Evolutionary conservation across 768 basidiomycete species (phyloP).

Genomic region (Naganishia vaughanmartiniae): DNA sequence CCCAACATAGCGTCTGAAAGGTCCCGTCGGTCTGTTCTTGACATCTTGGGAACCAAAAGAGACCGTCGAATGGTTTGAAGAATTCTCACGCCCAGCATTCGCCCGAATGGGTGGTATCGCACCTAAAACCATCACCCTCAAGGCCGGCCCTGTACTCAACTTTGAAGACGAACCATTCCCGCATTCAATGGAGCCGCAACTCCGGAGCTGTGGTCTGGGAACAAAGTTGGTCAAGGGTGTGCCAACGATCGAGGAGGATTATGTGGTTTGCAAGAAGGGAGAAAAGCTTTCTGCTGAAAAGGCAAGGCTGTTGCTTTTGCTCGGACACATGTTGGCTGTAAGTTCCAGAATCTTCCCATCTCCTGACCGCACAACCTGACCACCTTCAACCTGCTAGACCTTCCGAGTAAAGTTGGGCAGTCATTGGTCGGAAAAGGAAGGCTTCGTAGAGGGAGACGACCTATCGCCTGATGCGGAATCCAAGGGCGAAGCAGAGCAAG

Average conservation of each 20-base stretch:
- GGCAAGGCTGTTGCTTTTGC: conserved; percentile 85
- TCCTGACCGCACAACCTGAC: not conserved
- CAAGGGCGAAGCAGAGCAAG: conserved; percentile 10
- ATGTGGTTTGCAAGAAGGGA: conserved; percentile 79
- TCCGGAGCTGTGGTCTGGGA: conserved; percentile 82
- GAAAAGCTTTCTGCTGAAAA: conserved; percentile 78
- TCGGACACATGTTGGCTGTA: conserved; percentile 80
- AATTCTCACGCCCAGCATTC: conserved; percentile 85
- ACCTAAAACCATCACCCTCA: conserved; percentile 68
- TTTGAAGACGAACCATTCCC: conserved; percentile 71
- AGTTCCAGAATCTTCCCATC: conserved; percentile 30
- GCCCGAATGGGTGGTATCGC: conserved; percentile 83
- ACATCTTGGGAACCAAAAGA: conserved; percentile 86
- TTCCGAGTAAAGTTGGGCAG: conserved; percentile 49
- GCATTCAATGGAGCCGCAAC: conserved; percentile 94
- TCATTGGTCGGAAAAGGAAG: conserved; percentile 46
- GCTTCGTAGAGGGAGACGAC: conserved; percentile 45
- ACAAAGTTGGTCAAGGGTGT: conserved; percentile 81
- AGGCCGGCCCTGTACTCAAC: conserved; percentile 76
- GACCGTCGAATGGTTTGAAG: conserved; percentile 88
- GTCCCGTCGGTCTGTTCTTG: conserved; percentile 89
- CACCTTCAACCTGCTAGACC: conserved; percentile 36
- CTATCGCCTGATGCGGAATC: conserved; percentile 27
- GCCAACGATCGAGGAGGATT: conserved; percentile 74
- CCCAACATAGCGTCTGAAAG: conserved; percentile 74